phyloP scores from a whole-genome alignment of 2,329 filamentous ascomycete genomes.

The Helicocarpus griseus region DNA sequence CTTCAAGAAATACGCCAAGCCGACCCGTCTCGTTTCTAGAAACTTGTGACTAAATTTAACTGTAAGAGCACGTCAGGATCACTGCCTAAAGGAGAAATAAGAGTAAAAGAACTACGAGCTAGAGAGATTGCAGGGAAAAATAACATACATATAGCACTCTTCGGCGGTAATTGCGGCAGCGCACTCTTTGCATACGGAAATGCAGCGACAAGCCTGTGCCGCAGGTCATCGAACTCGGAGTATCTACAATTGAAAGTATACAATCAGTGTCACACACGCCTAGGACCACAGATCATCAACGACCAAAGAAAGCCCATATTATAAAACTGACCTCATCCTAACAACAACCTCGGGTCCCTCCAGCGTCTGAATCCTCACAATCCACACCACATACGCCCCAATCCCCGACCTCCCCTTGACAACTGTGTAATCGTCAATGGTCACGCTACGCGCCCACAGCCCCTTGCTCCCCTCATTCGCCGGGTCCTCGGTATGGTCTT shows the following conservation, averaged over 20 bases:
- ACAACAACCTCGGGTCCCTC: constrained; percentile 55
- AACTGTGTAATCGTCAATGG: constrained; percentile 53
- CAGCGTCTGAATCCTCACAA: constrained; percentile 76
- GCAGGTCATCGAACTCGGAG: constrained; percentile 84
- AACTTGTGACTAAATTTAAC: constrained; percentile 69
- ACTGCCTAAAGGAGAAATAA: not conserved
- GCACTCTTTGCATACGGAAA: constrained; percentile 78
- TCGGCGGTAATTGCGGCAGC: constrained; percentile 84
- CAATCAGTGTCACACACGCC: not conserved
- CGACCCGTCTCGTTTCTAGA: constrained; percentile 70
- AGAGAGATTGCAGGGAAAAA: constrained; percentile 1
- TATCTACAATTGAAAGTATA: constrained; percentile 45
- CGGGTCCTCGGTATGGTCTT: constrained; percentile 54
- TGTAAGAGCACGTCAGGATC: constrained; percentile 15
- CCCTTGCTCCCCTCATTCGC: constrained; percentile 46
- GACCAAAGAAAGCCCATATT: too few species aligned
- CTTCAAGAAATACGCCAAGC: constrained; percentile 90
- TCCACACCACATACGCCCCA: constrained; percentile 95
- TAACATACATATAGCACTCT: constrained; percentile 73
- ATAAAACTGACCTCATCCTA: constrained; percentile 43
- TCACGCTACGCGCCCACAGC: constrained; percentile 54
- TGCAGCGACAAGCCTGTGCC: constrained; percentile 60
- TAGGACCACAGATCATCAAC: too few species aligned
- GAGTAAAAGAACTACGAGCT: not conserved
- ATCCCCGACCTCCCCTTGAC: constrained; percentile 50